Conservation (phyloP, 208 protist genomes). For the Balamuthia mandrillaris region DNA sequence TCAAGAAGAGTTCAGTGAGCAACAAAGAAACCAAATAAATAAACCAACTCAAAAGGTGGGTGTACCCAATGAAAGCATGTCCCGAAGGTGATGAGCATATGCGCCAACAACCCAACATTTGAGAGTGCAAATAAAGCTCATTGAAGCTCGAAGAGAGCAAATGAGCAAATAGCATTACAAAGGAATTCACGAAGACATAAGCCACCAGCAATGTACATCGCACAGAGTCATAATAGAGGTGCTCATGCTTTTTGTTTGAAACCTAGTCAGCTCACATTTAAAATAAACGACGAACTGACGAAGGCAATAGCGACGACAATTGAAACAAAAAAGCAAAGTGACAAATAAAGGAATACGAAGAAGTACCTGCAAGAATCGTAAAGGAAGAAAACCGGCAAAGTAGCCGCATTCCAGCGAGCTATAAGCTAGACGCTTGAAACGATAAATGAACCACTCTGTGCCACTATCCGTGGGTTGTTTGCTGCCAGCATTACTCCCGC, state of each 20-base stretch:
- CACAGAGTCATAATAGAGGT: slow-evolving; percentile 27
- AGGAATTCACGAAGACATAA: slow-evolving; percentile 23
- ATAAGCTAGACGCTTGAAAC: slow-evolving; percentile 9
- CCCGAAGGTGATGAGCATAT: background rate
- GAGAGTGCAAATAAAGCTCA: slow-evolving; percentile 19
- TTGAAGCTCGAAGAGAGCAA: slow-evolving; percentile 7
- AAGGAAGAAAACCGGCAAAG: slow-evolving; percentile 23
- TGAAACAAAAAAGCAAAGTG: background rate
- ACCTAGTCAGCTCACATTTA: no score
- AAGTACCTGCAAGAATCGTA: slow-evolving; percentile 30
- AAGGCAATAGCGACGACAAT: background rate
- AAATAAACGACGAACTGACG: background rate
- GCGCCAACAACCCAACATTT: slow-evolving; percentile 29
- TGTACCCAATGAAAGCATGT: background rate
- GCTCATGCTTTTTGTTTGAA: slow-evolving; percentile 28
- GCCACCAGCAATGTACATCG: slow-evolving; percentile 19
- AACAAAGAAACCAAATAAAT: no score
- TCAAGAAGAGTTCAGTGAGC: background rate
- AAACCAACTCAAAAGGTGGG: background rate
- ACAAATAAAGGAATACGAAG: background rate
- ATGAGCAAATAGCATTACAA: slow-evolving; percentile 31
- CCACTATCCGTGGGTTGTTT: background rate
- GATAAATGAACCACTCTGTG: slow-evolving; percentile 31
- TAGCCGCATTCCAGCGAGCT: slow-evolving; percentile 33
- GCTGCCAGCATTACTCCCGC: no score